Conservation (phyloP, 2,329 filamentous ascomycete species). For the Calonectria henricotiae region DNA sequence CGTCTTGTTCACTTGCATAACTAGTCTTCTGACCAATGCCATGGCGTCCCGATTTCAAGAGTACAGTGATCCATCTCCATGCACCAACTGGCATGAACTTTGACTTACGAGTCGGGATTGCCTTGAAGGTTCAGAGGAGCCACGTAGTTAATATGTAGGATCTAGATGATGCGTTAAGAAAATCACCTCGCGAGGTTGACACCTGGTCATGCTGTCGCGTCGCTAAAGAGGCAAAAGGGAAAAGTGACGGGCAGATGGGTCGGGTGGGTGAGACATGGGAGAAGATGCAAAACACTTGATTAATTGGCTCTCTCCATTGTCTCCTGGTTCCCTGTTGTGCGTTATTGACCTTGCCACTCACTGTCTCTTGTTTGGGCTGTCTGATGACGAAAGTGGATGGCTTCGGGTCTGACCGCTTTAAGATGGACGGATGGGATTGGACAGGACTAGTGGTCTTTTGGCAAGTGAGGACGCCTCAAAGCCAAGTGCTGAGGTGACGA, state of each 20-base stretch:
- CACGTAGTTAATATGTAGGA: slow-evolving; percentile 21
- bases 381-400: slow-evolving; percentile 43
- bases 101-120: slow-evolving; percentile 18
- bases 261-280: slow-evolving; percentile 5
- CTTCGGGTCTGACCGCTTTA: slow-evolving; percentile 53
- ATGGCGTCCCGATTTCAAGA: slow-evolving; percentile 17
- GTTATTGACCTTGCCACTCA: slow-evolving; percentile 7
- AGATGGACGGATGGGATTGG: slow-evolving; percentile 39
- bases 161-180: neutral
- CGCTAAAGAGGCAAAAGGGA: neutral
- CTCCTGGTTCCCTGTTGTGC: slow-evolving; percentile 2
- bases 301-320: neutral
- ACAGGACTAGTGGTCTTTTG: slow-evolving; percentile 36
- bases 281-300: slow-evolving; percentile 28
- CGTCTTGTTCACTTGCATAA: slow-evolving; percentile 10
- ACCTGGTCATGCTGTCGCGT: slow-evolving; percentile 5
- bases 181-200: neutral
- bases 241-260: neutral
- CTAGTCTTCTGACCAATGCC: slow-evolving; percentile 34
- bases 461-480: slow-evolving; percentile 21
- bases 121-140: slow-evolving; percentile 14
- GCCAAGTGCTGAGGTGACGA: slow-evolving; percentile 33
- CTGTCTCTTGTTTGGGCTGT: slow-evolving; percentile 27
- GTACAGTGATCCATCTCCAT: slow-evolving; percentile 18
- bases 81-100: slow-evolving; percentile 36